Evolutionary conservation across 768 basidiomycete species (phyloP).

Genomic region (Psilocybe subaeruginosa): DNA sequence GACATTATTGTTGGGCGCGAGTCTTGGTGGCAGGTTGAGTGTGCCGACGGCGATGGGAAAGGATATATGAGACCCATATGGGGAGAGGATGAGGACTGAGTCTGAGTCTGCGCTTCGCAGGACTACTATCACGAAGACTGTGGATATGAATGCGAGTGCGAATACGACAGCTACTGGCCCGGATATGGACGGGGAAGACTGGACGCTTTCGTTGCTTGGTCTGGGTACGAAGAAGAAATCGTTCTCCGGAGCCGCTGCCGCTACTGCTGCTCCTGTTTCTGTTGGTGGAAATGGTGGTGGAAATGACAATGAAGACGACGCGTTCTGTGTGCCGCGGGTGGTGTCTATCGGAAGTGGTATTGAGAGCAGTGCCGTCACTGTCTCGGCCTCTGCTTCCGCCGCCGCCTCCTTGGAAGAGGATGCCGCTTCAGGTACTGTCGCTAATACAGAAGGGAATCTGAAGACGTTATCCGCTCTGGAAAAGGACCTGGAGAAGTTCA

Average conservation of each 20-base stretch:
- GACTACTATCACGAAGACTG: not conserved
- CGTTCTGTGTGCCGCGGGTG: slow-evolving; percentile 6
- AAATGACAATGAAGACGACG: slow-evolving; percentile 6
- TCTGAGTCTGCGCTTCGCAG: slow-evolving; percentile 20
- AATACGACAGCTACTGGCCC: not conserved
- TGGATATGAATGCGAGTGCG: no score
- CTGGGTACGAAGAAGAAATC: not conserved
- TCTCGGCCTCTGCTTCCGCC: no score
- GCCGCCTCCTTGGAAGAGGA: not conserved
- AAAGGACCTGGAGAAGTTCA: slow-evolving; percentile 22
- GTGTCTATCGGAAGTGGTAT: slow-evolving; percentile 9
- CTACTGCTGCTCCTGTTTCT: slow-evolving; percentile 6
- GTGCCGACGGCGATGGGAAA: not conserved
- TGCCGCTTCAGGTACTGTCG: not conserved
- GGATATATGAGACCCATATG: not conserved
- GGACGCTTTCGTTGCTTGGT: not conserved
- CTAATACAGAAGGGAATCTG: slow-evolving; percentile 9
- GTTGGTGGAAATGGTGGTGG: slow-evolving; percentile 1
- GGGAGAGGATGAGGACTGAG: slow-evolving; percentile 18
- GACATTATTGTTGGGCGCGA: not conserved
- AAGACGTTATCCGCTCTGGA: slow-evolving; percentile 15
- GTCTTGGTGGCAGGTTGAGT: not conserved
- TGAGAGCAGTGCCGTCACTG: not conserved
- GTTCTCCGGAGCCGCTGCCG: slow-evolving; percentile 19
- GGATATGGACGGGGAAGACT: not conserved